These are phyloP conservation scores for Agrocybe pediades DNA, from an alignment of 768 basidiomycete species.

Conservation along the genomic window DNA sequence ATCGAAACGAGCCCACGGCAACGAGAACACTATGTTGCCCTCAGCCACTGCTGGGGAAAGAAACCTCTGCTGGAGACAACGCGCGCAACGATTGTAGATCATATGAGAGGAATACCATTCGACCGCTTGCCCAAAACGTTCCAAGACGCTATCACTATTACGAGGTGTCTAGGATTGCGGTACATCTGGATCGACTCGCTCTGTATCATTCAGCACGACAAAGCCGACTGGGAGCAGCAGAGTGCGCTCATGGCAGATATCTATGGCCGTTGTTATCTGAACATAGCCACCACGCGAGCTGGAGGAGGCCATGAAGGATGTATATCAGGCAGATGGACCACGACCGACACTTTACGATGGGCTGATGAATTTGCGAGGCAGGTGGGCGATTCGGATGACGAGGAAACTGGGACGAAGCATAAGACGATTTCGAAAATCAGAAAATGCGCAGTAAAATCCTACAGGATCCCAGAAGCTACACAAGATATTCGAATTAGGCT, in stretches of 20 bases:
- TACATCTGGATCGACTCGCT: slow-evolving; percentile 19
- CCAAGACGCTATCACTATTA: slow-evolving; percentile 11
- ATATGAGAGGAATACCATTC: slow-evolving; percentile 10
- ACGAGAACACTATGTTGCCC: slow-evolving; percentile 16
- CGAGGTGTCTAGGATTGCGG: slow-evolving; percentile 8
- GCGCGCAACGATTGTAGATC: slow-evolving; percentile 8
- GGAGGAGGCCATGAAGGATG: slow-evolving; percentile 14
- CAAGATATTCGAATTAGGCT: slow-evolving; percentile 13
- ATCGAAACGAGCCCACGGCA: slow-evolving; percentile 10
- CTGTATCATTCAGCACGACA: slow-evolving; percentile 18
- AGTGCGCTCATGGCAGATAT: slow-evolving; percentile 18
- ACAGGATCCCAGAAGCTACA: slow-evolving; percentile 4
- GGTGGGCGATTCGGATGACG: background rate
- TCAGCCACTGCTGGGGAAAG: slow-evolving; percentile 19
- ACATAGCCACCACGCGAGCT: slow-evolving; percentile 15
- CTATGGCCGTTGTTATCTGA: slow-evolving; percentile 14
- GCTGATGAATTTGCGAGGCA: slow-evolving; percentile 9
- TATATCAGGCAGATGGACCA: slow-evolving; percentile 9
- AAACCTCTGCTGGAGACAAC: slow-evolving; percentile 14
- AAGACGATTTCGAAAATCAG: slow-evolving; percentile 7
- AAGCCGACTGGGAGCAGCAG: slow-evolving; percentile 16
- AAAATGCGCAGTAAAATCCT: slow-evolving; percentile 10
- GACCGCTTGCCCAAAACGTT: slow-evolving; percentile 14
- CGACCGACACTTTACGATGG: slow-evolving; percentile 12
- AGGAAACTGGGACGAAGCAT: background rate